Conservation (phyloP, 108 stramenopile species). For the Craspedostauros australis region DNA sequence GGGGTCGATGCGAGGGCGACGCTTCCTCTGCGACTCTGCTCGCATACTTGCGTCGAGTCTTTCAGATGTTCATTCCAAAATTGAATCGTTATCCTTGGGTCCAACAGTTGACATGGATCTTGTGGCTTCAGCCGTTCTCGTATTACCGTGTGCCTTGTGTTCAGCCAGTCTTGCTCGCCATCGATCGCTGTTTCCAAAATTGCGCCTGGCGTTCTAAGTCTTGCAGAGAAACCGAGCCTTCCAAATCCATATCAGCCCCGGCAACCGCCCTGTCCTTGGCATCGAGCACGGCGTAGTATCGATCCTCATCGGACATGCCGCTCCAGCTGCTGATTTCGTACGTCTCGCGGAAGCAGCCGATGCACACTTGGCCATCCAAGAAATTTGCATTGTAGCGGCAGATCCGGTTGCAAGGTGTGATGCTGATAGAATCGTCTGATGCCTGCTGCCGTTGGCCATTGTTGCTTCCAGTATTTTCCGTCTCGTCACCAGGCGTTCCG, state of each 20-base stretch:
- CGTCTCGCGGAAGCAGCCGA: constrained; percentile 68
- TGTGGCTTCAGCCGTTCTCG: too few species aligned
- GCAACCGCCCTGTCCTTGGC: constrained; percentile 36
- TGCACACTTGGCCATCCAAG: constrained; percentile 57
- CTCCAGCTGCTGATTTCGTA: constrained; percentile 58
- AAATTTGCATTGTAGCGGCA: constrained; percentile 63
- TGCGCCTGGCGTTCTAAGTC: constrained; percentile 24
- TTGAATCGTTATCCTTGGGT: too few species aligned
- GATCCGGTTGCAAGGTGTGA: constrained; percentile 58
- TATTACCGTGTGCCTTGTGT: too few species aligned
- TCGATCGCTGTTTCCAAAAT: background rate
- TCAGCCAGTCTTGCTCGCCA: background rate
- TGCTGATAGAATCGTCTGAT: background rate
- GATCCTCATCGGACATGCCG: constrained; percentile 43
- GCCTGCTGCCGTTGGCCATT: too few species aligned
- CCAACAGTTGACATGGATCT: too few species aligned
- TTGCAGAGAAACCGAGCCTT: constrained; percentile 21
- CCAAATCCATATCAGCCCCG: too few species aligned
- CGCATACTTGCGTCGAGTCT: too few species aligned
- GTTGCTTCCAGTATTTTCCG: too few species aligned
- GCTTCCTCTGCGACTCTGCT: too few species aligned
- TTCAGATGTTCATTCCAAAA: too few species aligned
- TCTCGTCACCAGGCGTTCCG: too few species aligned
- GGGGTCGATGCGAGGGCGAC: too few species aligned
- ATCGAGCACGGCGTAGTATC: constrained; percentile 42